These are phyloP conservation scores for Akanthomyces uredinophilus DNA, from an alignment of 2,329 filamentous ascomycete genomes.

Conservation along the genomic window DNA sequence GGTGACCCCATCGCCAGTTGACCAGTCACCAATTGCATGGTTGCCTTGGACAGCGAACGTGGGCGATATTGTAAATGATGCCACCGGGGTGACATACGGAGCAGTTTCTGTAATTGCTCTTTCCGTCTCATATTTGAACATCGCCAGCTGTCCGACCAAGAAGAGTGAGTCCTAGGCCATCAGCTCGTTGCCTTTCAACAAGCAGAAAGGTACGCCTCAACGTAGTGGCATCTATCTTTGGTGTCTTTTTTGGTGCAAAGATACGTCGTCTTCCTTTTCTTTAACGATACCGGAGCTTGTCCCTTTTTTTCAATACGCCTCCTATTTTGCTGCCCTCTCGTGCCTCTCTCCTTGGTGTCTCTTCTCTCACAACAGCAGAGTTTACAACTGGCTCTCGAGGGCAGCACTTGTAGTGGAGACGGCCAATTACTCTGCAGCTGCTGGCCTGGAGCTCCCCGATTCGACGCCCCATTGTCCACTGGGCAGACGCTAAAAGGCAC, in stretches of 20 bases:
- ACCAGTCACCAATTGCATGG: not conserved
- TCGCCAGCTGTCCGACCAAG: too few relatives aligned
- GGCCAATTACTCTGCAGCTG: not conserved
- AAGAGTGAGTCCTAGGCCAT: too few relatives aligned
- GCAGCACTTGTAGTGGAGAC: not conserved
- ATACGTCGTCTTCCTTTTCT: too few relatives aligned
- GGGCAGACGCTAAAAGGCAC: not conserved
- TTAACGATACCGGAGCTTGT: not conserved
- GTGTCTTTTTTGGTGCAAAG: too few relatives aligned
- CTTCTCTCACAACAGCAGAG: not conserved
- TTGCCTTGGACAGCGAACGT: not conserved
- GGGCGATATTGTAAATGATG: not conserved
- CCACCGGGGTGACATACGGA: too few relatives aligned
- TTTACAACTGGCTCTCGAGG: not conserved
- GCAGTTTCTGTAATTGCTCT: not conserved
- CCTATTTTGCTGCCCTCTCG: not conserved
- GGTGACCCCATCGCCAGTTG: slow-evolving; percentile 2
- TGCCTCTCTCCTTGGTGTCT: not conserved
- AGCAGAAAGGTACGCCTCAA: too few relatives aligned
- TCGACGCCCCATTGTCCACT: not conserved
- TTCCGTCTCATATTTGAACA: too few relatives aligned
- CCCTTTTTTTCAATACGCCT: not conserved
- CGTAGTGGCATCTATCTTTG: too few relatives aligned
- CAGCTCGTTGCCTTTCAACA: too few relatives aligned
- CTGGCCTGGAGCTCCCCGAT: not conserved